phyloP scores from a whole-genome alignment of 2,329 filamentous ascomycete species.

The Xylariaceae sp. region DNA sequence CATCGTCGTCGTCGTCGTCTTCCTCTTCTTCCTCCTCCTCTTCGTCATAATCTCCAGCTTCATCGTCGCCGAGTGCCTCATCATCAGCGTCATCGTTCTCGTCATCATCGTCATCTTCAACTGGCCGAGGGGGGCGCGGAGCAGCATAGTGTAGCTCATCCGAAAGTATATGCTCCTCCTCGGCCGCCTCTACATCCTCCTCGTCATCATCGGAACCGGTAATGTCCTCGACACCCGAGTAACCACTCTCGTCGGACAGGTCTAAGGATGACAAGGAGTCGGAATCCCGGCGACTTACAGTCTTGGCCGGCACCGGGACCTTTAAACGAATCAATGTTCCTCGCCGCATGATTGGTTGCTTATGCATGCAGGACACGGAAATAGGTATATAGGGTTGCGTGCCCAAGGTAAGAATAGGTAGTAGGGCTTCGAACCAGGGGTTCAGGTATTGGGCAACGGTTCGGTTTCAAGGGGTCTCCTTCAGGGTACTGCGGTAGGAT shows the following conservation, averaged over 20 bases:
- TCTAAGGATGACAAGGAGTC: conserved; percentile 51
- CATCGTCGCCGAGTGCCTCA: conserved; percentile 26
- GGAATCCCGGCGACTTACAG: conserved; percentile 45
- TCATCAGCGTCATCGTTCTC: conserved; percentile 31
- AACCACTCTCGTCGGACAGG: conserved; percentile 62
- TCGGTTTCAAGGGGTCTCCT: too few relatives aligned
- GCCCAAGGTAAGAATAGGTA: too few relatives aligned
- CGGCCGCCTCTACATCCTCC: conserved; percentile 68
- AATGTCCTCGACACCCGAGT: conserved; percentile 73
- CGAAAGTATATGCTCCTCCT: conserved; percentile 67
- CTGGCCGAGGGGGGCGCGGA: conserved; percentile 48
- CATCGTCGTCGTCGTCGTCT: conserved; percentile 14
- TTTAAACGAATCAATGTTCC: conserved; percentile 47
- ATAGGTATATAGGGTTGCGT: conserved; percentile 4
- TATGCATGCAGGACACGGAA: conserved; percentile 10
- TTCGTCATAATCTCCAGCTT: conserved; percentile 39
- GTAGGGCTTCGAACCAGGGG: too few relatives aligned
- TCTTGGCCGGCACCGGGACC: conserved; percentile 40
- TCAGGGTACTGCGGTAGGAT: neutral
- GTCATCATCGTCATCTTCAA: conserved; percentile 36
- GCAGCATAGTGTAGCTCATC: conserved; percentile 37
- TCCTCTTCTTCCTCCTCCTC: conserved; percentile 23
- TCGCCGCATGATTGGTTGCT: conserved; percentile 22
- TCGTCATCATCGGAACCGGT: conserved; percentile 74
- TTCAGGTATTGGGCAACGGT: too few relatives aligned